Conservation (phyloP, 176 grass and related monocot species). For the Rhipidocladum racemiflorum region DNA sequence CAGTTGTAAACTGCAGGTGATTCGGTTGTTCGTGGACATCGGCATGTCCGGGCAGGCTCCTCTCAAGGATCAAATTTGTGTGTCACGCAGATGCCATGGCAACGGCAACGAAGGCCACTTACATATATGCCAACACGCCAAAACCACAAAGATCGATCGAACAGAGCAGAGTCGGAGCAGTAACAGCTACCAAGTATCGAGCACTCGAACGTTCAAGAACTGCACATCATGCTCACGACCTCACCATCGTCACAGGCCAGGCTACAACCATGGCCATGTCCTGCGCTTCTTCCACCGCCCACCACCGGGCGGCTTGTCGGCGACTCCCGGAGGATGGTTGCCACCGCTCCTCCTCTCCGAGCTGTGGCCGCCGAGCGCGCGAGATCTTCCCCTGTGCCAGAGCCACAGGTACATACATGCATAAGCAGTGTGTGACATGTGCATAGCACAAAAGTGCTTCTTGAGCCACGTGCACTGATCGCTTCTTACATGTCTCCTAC, state of each 20-base stretch:
- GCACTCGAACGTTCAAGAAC: background rate
- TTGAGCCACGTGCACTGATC: background rate
- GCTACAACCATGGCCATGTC: conserved; percentile 2
- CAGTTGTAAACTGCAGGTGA: too few relatives aligned
- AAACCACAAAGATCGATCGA: background rate
- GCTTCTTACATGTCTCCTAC: background rate
- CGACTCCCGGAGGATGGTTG: background rate
- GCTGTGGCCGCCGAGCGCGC: conserved; percentile 10
- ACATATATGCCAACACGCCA: background rate
- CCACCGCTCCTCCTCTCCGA: background rate
- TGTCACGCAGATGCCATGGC: conserved; percentile 31
- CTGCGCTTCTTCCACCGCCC: background rate
- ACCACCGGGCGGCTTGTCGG: background rate
- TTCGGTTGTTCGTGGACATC: background rate
- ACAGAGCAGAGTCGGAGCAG: background rate
- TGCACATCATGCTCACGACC: conserved; percentile 26
- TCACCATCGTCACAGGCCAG: conserved; percentile 25
- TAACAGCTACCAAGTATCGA: too few relatives aligned
- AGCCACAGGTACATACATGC: background rate
- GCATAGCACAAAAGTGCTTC: background rate
- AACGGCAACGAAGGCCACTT: background rate
- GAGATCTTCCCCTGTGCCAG: background rate
- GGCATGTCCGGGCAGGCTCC: background rate
- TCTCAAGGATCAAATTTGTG: conserved; percentile 20
- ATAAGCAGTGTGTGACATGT: background rate